Evolutionary conservation across 805 yeast species (phyloP), one percentile per base, ranked within the genome.

Genomic region (Candida pini): DNA sequence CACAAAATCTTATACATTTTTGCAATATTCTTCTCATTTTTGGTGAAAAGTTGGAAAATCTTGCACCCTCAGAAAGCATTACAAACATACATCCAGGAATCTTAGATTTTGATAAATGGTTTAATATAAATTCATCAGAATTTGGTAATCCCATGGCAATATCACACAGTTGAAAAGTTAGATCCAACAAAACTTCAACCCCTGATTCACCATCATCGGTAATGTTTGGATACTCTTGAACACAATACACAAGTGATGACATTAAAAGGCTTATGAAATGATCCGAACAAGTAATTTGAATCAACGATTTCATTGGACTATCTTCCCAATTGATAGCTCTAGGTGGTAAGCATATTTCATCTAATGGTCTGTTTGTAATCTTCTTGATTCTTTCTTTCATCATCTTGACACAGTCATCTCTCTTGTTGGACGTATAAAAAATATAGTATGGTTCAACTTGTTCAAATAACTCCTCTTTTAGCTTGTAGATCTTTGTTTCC

Each of bases 401-500:
- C 4, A 76, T 60, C 29, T 69, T 71, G 36, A 83, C 81, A 6
- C 95, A 90, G 40, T 87, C 96, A 36, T 87, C 96, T 35, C 90
- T 73, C 34, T 77, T 78, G 46, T 87, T 87, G 0, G 90, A 63
- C 0, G 82, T 66, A 47, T 81, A 82, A 47, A 87, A 88, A 39
- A 84, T 68, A 52, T 81, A 90, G 50, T 76, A 89, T 0, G 97
- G 95, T 54, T 90, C 92, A 28, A 89, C 72, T 18, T 69, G 62
- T 2, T 62, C 64, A 36, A 60, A 67, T 19, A 62, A 60, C 32
- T 76, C 69, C 3, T 71, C 68, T 49, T 83, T 87, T 40, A 92
- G 66, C 18, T 76, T 64, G 56, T 83, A 90, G 18, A 72, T 54
- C 2, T 53, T 95, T 86, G 16, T 68, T 58, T 43, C 82, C 82